These are phyloP conservation scores for Penicillium sp. DNA, from an alignment of 2,329 filamentous ascomycete genomes.

Conservation along the genomic window DNA sequence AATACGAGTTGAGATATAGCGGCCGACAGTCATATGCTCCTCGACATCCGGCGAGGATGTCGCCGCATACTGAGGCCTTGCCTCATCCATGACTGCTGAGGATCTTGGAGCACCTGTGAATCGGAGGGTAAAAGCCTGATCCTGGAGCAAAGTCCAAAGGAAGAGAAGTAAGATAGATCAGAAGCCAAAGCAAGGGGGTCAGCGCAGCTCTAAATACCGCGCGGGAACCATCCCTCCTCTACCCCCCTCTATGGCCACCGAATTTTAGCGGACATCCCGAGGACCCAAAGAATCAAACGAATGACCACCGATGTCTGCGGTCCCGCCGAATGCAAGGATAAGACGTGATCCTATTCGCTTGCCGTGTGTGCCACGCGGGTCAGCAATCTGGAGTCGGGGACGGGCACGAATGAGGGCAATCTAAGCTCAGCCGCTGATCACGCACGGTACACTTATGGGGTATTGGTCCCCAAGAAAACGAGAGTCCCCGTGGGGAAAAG, in stretches of 20 bases:
- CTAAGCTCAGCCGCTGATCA: slow-evolving; percentile 13
- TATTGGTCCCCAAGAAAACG: not conserved
- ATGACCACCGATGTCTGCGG: not conserved
- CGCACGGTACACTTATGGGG: not conserved
- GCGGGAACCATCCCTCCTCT: not conserved
- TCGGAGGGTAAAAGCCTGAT: not conserved
- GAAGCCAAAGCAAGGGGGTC: not conserved
- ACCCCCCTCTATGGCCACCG: not conserved
- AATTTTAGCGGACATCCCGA: not conserved
- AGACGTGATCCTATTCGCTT: slow-evolving; percentile 9
- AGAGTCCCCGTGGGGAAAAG: not conserved
- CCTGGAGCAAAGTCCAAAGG: not conserved
- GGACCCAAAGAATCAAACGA: not conserved
- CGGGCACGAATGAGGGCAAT: slow-evolving; percentile 8
- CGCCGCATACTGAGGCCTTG: slow-evolving; percentile 2
- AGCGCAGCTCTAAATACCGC: not conserved
- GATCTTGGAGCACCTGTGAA: not conserved
- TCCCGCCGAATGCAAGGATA: not conserved
- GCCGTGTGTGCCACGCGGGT: not conserved
- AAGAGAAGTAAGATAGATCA: not conserved
- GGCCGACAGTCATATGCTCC: slow-evolving; percentile 35
- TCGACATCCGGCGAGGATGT: slow-evolving; percentile 22
- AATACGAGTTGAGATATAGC: slow-evolving; percentile 56
- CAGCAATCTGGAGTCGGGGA: not conserved
- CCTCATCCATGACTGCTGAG: slow-evolving; percentile 15